These are phyloP conservation scores for Aspergillus proliferans DNA, from an alignment of 2,329 filamentous ascomycete species.

Conservation along the genomic window DNA sequence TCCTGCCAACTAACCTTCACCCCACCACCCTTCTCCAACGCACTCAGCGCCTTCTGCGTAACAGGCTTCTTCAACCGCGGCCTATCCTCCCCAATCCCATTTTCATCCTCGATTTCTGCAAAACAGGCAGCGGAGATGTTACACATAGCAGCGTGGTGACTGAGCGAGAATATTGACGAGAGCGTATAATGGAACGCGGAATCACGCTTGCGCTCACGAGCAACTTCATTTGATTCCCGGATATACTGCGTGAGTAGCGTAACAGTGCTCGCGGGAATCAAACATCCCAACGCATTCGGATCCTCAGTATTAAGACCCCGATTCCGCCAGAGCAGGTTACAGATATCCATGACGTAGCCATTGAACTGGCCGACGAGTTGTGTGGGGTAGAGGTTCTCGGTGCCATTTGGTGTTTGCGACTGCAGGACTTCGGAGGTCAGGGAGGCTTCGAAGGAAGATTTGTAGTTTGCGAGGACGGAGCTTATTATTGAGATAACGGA, in stretches of 20 bases:
- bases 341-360: conserved; percentile 78
- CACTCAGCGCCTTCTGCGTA: conserved; percentile 58
- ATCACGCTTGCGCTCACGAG: conserved; percentile 23
- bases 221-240: conserved; percentile 29
- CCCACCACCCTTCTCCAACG: conserved; percentile 61
- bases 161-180: conserved; percentile 41
- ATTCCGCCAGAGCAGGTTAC: conserved; percentile 74
- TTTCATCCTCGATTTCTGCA: conserved; percentile 43
- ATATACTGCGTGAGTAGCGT: conserved; percentile 38
- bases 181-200: conserved; percentile 30
- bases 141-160: conserved; percentile 41
- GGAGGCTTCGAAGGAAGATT: conserved; percentile 64
- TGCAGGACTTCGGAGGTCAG: conserved; percentile 33
- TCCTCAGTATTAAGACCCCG: conserved; percentile 63
- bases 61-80: conserved; percentile 49
- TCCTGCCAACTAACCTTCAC: conserved; percentile 64
- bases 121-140: conserved; percentile 45
- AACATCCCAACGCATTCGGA: conserved; percentile 52
- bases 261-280: conserved; percentile 44
- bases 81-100: conserved; percentile 14
- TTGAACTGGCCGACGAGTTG: conserved; percentile 67
- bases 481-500: conserved; percentile 63
- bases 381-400: conserved; percentile 46
- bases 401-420: conserved; percentile 24
- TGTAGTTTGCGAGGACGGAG: conserved; percentile 64